A percentile compares a stretch with the other conserved stretches of the same genome.
phyloP scores from a whole-genome alignment of 2,329 filamentous ascomycete species.

The Pseudocercospora pini-densiflorae region DNA sequence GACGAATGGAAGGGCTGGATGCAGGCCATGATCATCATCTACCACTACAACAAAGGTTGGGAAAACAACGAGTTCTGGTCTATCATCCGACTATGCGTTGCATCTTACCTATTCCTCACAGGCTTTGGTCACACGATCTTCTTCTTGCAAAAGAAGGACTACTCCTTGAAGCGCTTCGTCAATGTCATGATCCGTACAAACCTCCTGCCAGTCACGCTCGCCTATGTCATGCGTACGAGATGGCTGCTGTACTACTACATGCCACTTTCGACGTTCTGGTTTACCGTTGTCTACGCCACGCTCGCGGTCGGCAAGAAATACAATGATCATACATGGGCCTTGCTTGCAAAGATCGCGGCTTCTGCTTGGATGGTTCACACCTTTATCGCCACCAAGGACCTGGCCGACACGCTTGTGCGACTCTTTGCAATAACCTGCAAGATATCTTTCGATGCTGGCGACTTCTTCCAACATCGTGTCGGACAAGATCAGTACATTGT shows the following conservation, averaged over 20 bases:
- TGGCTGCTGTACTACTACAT: conserved; percentile 65
- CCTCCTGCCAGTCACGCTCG: conserved; percentile 57
- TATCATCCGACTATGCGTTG: conserved; percentile 58
- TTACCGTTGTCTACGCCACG: conserved; percentile 60
- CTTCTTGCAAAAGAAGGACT: conserved; percentile 62
- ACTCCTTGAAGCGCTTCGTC: conserved; percentile 58
- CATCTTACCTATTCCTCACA: conserved; percentile 66
- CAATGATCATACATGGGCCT: conserved; percentile 50
- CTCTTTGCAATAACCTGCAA: conserved; percentile 49
- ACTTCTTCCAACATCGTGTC: conserved; percentile 56
- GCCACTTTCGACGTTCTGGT: conserved; percentile 66
- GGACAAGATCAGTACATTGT: conserved; percentile 60
- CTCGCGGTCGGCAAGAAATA: conserved; percentile 48
- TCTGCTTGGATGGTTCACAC: conserved; percentile 49
- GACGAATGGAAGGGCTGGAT: conserved; percentile 72
- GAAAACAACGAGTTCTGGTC: conserved; percentile 58
- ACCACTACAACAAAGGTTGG: conserved; percentile 62
- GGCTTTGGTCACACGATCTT: conserved; percentile 66
- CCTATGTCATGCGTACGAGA: conserved; percentile 61
- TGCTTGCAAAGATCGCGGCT: conserved; percentile 55
- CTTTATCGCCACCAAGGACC: conserved; percentile 45
- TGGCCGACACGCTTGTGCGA: conserved; percentile 49
- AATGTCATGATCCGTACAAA: conserved; percentile 63
- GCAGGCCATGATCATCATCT: conserved; percentile 61
- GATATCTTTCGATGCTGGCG: conserved; percentile 54